Base-by-base conservation (phyloP, 164 flowering plant species). In the Chimonanthus salicifolius region DNA sequence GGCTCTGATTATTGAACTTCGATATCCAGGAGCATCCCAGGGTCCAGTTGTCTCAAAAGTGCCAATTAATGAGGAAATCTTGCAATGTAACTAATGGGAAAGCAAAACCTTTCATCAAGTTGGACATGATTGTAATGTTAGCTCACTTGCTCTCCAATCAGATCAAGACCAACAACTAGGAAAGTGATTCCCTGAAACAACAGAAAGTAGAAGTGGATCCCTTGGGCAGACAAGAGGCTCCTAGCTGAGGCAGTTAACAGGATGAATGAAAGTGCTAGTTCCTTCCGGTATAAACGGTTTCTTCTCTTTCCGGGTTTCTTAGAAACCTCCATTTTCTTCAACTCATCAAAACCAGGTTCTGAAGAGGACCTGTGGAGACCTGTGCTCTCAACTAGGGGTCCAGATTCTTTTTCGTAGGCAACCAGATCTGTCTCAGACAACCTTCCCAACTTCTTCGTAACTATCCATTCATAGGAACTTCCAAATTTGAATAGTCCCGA, bases 81-180 rank as follows among this genome's bases (percentile, higher is more conserved):
- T 65, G 68, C 68, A 10, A 65, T 65, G 13, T 15, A 15, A 33
- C 45, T 7, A 16, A 20, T 21, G 15, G 10, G 46, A 8, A 74
- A 67, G 45, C 48, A 44, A 5, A 3, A 44, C n/a, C 11, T 11
- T 7, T 44, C 16, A 3, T 43, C 16, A 7, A 9, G 11, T 33
- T 4, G 13, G 3, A 48, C 46, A 44, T 33, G 76, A 10, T 58
- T 11, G 70, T 63, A 49, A 51, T 54, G 49, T 90, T 82, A 92
- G 76, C 94, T 90, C 45, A 92, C 92, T 81, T 94, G 98, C 79
- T 94, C 97, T 45, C 98, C 98, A 4, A 94, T 94, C 79, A 94
- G 82, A 83, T 94, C 97, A 11, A 94, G 90, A 71, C 98, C 98
- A 7, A 94, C 94, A 0, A 88, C 84, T 43, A 92, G 81, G 78